phyloP scores from a whole-genome alignment of 2,329 filamentous ascomycete genomes.

The Penicillium sp. region DNA sequence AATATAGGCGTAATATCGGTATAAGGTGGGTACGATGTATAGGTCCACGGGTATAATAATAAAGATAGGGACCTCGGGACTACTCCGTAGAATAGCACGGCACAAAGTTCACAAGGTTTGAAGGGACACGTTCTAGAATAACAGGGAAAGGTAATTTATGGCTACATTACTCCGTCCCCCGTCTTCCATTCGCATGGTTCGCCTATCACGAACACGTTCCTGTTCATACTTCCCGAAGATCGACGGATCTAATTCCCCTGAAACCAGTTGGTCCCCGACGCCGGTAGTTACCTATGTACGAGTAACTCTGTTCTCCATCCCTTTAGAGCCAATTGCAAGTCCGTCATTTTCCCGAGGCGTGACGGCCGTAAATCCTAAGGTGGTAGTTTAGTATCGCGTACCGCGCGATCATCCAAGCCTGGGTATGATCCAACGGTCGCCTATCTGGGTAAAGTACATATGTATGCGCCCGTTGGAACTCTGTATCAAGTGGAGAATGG shows the following conservation, averaged over 20 bases:
- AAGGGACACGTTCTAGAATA: background rate
- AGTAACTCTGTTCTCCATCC: too few species aligned
- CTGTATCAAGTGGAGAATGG: conserved; percentile 2
- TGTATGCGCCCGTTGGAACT: background rate
- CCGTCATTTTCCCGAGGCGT: background rate
- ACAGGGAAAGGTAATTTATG: background rate
- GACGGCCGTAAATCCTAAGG: background rate
- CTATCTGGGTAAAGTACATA: background rate
- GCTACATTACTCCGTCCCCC: background rate
- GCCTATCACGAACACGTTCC: background rate
- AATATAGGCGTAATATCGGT: too few species aligned
- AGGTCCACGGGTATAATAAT: too few species aligned
- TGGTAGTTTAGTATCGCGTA: background rate
- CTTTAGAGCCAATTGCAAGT: background rate
- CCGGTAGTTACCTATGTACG: background rate
- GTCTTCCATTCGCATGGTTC: background rate
- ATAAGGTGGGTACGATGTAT: too few species aligned
- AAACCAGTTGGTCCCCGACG: background rate
- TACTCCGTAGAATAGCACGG: background rate
- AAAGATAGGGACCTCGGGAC: too few species aligned
- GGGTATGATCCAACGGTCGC: conserved; percentile 1
- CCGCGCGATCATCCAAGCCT: background rate
- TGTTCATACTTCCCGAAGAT: background rate
- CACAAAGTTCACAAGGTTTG: background rate
- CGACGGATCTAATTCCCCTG: conserved; percentile 4